phyloP scores from a whole-genome alignment of 768 basidiomycete species.

The Lactifluus echinatus region DNA sequence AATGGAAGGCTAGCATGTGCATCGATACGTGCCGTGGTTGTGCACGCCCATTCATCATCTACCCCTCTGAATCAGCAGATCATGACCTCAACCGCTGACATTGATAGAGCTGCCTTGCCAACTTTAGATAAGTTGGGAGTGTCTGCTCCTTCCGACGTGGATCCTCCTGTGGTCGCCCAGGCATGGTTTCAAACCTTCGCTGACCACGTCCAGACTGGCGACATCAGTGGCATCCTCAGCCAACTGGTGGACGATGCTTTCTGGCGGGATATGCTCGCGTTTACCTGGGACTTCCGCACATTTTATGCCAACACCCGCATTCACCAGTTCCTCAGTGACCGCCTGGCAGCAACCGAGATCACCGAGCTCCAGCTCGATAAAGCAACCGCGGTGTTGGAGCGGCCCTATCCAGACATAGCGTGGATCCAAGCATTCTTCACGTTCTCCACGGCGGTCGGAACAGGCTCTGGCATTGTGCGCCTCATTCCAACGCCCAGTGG shows the following conservation, averaged over 20 bases:
- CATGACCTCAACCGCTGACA: slow-evolving; percentile 5
- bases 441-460: slow-evolving; percentile 36
- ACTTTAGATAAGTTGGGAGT: slow-evolving; percentile 21
- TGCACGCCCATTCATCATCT: background rate
- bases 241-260: slow-evolving; percentile 29
- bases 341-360: slow-evolving; percentile 28
- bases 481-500: slow-evolving; percentile 36
- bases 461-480: slow-evolving; percentile 37
- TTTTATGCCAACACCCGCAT: slow-evolving; percentile 39
- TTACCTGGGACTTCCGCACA: slow-evolving; percentile 58
- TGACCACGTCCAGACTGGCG: slow-evolving; percentile 4
- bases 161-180: slow-evolving; percentile 18
- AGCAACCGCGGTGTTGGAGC: slow-evolving; percentile 21
- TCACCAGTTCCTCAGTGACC: slow-evolving; percentile 37
- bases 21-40: too few relatives aligned
- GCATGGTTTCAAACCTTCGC: slow-evolving; percentile 22
- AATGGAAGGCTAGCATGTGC: background rate
- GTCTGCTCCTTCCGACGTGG: slow-evolving; percentile 7
- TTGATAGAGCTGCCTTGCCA: slow-evolving; percentile 14
- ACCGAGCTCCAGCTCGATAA: slow-evolving; percentile 23
- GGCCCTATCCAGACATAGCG: slow-evolving; percentile 30
- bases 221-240: slow-evolving; percentile 14
- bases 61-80: too few relatives aligned
- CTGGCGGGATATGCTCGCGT: slow-evolving; percentile 52
- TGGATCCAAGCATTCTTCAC: slow-evolving; percentile 39